Evolutionary conservation across 306 rosid genomes (phyloP), one percentile per base, ranked within the genome.

Genomic region (Castanea mollissima): DNA sequence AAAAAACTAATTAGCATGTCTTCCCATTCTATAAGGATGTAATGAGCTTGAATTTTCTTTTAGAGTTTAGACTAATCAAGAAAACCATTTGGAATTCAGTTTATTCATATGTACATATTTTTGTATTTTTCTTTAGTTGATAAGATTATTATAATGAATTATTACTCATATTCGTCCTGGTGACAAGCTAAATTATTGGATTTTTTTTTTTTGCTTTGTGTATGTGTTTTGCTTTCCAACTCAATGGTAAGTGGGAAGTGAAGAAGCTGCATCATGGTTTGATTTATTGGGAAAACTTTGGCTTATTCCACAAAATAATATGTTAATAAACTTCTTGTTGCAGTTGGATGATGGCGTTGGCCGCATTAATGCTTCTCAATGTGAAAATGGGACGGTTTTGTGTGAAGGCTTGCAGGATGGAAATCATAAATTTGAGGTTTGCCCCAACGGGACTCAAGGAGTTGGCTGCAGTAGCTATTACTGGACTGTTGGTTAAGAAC

Each of bases 401-500:
- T 81, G 90, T 85, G 72, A 83, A 71, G 82, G 87, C 14, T 85
- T 94, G 92, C 74, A 12, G 65, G 97, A 94, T 82, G 97, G 98
- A 77, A 83, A 86, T 58, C 97, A 94, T 81, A 85, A 82, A 59
- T 80, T 92, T 80, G 90, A 89, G 78, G 94, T 91, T 35, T 94
- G 97, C 87, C 65, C 83, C 81, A 88, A 89, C 71, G 83, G 80
- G 46, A 52, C 83, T 75, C 84, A 63, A 60, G 90, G 89, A 76
- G 63, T 81, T 84, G 87, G 81, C 72, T 94, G 97, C 86, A 87
- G 89, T 73, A 82, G 69, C 82, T 82, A 86, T 77, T 82, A 85
- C 60, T 94, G 98, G 98, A 92, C 89, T 79, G 81, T 94, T 76
- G 98, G 97, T 94, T 73, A 83, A 82, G 77, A 80, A 65, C 62